phyloP scores from a whole-genome alignment of 2,329 filamentous ascomycete genomes.

The Emydomyces testavorans region DNA sequence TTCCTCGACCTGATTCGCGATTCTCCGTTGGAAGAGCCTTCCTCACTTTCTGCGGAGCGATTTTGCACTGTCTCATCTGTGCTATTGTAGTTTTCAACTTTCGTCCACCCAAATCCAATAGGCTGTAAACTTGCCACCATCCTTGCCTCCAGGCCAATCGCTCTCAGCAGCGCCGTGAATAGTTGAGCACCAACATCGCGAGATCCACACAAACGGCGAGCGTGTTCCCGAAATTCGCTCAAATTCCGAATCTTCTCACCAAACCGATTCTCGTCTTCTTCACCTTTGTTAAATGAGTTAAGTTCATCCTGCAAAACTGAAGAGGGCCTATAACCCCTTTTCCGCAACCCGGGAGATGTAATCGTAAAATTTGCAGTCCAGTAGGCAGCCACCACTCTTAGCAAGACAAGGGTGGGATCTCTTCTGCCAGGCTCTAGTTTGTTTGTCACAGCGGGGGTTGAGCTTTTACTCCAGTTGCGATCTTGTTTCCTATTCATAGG shows the following conservation, averaged over 20 bases:
- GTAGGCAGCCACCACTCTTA: constrained; percentile 67
- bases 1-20: constrained; percentile 25
- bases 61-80: constrained; percentile 18
- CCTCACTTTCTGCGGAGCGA: constrained; percentile 19
- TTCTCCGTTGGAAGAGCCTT: constrained; percentile 17
- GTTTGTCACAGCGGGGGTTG: constrained; percentile 57
- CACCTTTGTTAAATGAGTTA: constrained; percentile 54
- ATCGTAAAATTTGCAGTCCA: constrained; percentile 79
- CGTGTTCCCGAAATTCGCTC: constrained; percentile 56
- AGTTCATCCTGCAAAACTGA: constrained; percentile 61
- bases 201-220: constrained; percentile 63
- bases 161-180: constrained; percentile 74
- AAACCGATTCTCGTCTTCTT: constrained; percentile 51
- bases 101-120: constrained; percentile 81
- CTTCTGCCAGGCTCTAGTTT: constrained; percentile 67
- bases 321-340: constrained; percentile 77
- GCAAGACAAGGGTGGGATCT: constrained; percentile 65
- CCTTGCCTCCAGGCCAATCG: constrained; percentile 67
- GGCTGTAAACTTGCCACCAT: constrained; percentile 79
- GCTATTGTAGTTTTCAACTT: constrained; percentile 62
- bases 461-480: constrained; percentile 61
- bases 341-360: constrained; percentile 69
- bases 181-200: constrained; percentile 80
- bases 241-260: constrained; percentile 64
- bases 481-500: constrained; percentile 27